A percentile compares a stretch with the other conserved stretches of the same genome.
Conservation (phyloP, 768 basidiomycete species). For the Collybiopsis luxurians region DNA sequence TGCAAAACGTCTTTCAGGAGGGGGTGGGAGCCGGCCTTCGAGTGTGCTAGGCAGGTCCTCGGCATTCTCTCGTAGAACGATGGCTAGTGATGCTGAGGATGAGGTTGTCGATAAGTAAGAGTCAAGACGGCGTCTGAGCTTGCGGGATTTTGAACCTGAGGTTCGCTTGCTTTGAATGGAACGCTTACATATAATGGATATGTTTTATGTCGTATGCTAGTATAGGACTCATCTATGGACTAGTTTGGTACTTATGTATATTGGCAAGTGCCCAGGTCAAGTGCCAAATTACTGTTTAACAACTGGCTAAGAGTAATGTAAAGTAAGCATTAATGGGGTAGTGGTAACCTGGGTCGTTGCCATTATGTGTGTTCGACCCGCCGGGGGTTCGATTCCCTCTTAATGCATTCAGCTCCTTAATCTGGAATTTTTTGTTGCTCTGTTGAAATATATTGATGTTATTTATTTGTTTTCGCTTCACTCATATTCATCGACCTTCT, state of each 20-base stretch:
- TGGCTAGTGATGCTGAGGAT: slow-evolving; percentile 84
- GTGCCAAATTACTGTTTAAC: background rate
- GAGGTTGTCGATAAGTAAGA: slow-evolving; percentile 48
- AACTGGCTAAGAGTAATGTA: background rate
- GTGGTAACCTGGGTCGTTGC: too few species aligned
- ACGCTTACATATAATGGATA: too few species aligned
- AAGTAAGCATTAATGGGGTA: background rate
- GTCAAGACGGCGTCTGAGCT: too few species aligned
- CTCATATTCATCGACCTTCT: too few species aligned
- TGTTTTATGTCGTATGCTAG: too few species aligned
- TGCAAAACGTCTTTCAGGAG: slow-evolving; percentile 40
- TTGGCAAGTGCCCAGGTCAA: too few species aligned
- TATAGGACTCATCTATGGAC: background rate
- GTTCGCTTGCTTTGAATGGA: too few species aligned
- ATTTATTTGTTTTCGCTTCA: too few species aligned
- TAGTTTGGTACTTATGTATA: too few species aligned
- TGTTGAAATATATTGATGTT: too few species aligned
- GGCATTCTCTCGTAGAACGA: slow-evolving; percentile 68
- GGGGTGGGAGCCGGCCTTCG: slow-evolving; percentile 30
- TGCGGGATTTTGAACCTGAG: too few species aligned
- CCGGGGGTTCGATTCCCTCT: slow-evolving; percentile 60
- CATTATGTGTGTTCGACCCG: slow-evolving; percentile 38
- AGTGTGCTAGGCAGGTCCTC: slow-evolving; percentile 49
- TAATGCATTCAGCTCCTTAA: slow-evolving; percentile 35
- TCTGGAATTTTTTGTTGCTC: too few species aligned